Evolutionary conservation across 306 rosid genomes (phyloP), one percentile per base, ranked within the genome.

Genomic region (Dalbergia cochinchinensis): DNA sequence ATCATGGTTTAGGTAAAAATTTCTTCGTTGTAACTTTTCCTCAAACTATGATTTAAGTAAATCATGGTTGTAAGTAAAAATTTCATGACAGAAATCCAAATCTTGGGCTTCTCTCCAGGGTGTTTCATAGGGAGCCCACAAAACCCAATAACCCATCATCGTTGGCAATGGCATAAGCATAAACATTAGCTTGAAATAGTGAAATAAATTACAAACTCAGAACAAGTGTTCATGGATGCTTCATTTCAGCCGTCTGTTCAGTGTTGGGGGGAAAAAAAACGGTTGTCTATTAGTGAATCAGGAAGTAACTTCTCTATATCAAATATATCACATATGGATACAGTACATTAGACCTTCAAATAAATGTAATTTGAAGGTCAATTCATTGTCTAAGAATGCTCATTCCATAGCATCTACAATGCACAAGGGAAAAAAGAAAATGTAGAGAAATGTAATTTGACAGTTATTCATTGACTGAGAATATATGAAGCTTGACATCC

Each of bases 301-400:
- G 76, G 79, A 66, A 41, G 70, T 12, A 69, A 67, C 60, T 74
- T 51, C 58, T 1, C 58, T 51, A 51, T 51, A 51, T 51, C 58
- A 51, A 26, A 51, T 51, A 7, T 48, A 48, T 51, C 58, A 14
- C 15, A 51, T 4, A 51, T 51, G 58, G 58, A 13, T 47, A 67
- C 22, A 80, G 63, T 50, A 48, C 65, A 57, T 66, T 65, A 57
- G 48, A 14, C 39, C 61, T 74, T 45, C 51, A 45, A 58, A 79
- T 47, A 42, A 63, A 79, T 74, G 63, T 83, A 80, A 57, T 19
- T 71, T 65, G 58, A 73, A 18, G 65, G 33, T 33, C 73, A 19
- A 55, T 64, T 77, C 79, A 73, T 48, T 66, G 50, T 31, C 71
- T 67, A 83, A 45, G 58, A 78, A 78, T 72, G 65, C 59, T 45